Conservation (phyloP, 2,329 filamentous ascomycete genomes). For the Thermochaetoides dissita region DNA sequence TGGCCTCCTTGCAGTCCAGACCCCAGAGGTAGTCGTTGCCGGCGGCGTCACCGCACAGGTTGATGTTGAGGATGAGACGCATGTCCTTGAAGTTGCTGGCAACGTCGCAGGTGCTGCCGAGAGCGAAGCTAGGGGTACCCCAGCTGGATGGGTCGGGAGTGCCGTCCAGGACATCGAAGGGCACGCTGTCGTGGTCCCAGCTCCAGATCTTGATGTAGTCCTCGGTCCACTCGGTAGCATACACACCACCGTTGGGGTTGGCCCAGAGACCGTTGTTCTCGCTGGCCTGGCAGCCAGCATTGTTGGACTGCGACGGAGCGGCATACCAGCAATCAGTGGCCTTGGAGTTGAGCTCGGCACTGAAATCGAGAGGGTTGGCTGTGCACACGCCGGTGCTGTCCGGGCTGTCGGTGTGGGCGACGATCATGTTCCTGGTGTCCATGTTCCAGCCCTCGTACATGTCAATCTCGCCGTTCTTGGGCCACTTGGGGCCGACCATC, state of each 20-base stretch:
- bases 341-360: constrained; percentile 18
- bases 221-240: constrained; percentile 29
- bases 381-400: constrained; percentile 22
- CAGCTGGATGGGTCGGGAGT: constrained; percentile 49
- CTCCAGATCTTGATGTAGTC: constrained; percentile 28
- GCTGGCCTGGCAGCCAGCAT: constrained; percentile 27
- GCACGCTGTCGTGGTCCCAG: constrained; percentile 21
- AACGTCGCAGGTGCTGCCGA: constrained; percentile 46
- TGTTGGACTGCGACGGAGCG: constrained; percentile 21
- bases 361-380: constrained; percentile 20
- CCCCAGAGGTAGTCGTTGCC: constrained; percentile 22
- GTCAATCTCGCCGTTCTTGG: constrained; percentile 49
- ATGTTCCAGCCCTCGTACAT: constrained; percentile 54
- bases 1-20: constrained; percentile 15
- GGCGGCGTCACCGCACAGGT: constrained; percentile 62
- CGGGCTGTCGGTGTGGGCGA: constrained; percentile 37
- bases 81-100: constrained; percentile 48
- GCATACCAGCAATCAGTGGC: constrained; percentile 26
- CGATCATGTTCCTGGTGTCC: constrained; percentile 38
- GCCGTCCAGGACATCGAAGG: constrained; percentile 23
- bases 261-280: constrained; percentile 27
- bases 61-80: constrained; percentile 59
- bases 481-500: constrained; percentile 42
- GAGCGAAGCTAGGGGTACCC: constrained; percentile 52
- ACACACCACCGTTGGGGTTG: constrained; percentile 25